Base-by-base conservation (phyloP, 2,329 filamentous ascomycete species). In the Aspergillus piperis region DNA sequence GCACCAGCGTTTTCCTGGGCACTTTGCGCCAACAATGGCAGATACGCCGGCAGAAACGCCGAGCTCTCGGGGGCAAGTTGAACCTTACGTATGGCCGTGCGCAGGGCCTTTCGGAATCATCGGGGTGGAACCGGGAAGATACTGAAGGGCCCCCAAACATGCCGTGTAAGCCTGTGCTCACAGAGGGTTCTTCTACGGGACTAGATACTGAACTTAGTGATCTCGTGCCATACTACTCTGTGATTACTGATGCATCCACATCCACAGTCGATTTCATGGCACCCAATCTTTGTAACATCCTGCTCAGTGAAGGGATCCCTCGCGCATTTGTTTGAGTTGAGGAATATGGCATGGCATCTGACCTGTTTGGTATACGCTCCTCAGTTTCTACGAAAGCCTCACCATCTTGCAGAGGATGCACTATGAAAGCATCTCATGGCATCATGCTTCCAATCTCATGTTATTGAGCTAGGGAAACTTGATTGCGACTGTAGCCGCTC, bases 1-100 rank as follows among this genome's bases (percentile, higher is more conserved):
- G 75, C 8, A 76, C 75, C 1, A 70, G 75, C 11, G 75, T 77
- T 38, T 76, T 75, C 57, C 68, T 78, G 0, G 72, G 77, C 6
- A 74, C 69, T 11, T 64, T 78, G 0, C 75, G 77, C 54, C 70
- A 74, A n/a, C 66, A 74, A 53, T 78, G 75, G 75, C 74, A 76
- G 57, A 68, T 71, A 7, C 71, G 72, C 32, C 73, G 75, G 69
- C 71, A 30, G 15, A 23, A 13, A 11, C 32, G 30, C 11, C 8
- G 30, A 8, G 19, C 50, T 15, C 15, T 10, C 2, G 2, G 8
- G 11, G 30, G 30, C 30, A 5, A 5, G 10, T 5, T 32, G 2
- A 32, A 32, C 30, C 5, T 32, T 38, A 19, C 19, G 15, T 19
- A 39, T 5, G 13, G 70, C 19, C 66, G 71, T n/a, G 6, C 21